These are phyloP conservation scores for Candida smagusa DNA, from an alignment of 1,139 yeast species.

Conservation along the genomic window DNA sequence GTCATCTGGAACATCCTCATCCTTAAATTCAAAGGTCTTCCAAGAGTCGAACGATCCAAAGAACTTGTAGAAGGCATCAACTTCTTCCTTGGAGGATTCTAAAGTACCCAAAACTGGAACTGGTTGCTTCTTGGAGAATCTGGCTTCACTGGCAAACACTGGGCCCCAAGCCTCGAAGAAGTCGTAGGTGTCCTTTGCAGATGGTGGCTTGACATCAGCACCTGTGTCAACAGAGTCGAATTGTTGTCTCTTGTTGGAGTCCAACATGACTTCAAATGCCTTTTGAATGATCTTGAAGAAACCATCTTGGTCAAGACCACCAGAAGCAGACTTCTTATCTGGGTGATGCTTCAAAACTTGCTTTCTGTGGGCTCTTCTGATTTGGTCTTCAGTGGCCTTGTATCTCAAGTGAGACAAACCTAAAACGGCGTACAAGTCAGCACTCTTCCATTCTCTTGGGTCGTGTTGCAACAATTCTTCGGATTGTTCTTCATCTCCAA, in stretches of 20 bases:
- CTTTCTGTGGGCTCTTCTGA: constrained; percentile 95
- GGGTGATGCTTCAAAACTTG: constrained; percentile 98
- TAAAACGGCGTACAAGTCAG: constrained; percentile 93
- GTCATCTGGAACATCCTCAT: constrained; percentile 99
- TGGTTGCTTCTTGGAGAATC: constrained; percentile 89
- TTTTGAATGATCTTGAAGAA: constrained; percentile 97
- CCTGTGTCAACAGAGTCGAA: constrained; percentile 91
- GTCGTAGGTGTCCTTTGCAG: constrained; percentile 60
- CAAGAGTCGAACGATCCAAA: constrained; percentile 97
- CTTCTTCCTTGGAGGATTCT: constrained; percentile 72
- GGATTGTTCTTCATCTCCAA: constrained; percentile 74
- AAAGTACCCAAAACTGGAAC: constrained; percentile 77
- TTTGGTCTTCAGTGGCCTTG: constrained; percentile 89
- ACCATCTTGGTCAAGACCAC: constrained; percentile 91
- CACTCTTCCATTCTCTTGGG: constrained; percentile 97
- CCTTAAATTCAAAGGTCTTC: constrained; percentile 97
- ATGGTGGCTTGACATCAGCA: constrained; percentile 83
- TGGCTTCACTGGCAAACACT: constrained; percentile 82
- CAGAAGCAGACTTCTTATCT: constrained; percentile 87
- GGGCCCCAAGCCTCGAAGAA: constrained; percentile 93
- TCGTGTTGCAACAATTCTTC: constrained; percentile 80
- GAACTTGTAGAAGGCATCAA: constrained; percentile 84
- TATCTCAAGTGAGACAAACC: constrained; percentile 90
- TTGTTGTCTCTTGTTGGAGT: constrained; percentile 83
- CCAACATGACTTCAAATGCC: constrained; percentile 88